These are phyloP conservation scores for Aspergillus brasiliensis DNA, from an alignment of 2,329 filamentous ascomycete species.

Conservation along the genomic window DNA sequence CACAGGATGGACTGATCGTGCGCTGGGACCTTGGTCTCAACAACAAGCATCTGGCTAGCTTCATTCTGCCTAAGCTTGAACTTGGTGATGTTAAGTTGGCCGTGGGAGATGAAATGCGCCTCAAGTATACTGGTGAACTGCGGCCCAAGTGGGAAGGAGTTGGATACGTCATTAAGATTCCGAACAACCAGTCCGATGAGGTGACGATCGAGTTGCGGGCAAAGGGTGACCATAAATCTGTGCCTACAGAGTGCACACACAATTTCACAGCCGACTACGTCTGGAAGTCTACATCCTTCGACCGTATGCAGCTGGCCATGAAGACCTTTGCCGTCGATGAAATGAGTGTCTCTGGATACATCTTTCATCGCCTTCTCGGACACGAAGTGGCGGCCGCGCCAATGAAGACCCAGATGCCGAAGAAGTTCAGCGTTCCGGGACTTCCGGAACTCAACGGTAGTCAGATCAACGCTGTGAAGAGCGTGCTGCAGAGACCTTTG, in stretches of 20 bases:
- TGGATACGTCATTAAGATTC: constrained; percentile 98
- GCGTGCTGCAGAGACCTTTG: constrained; percentile 87
- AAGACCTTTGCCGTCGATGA: constrained; percentile 98
- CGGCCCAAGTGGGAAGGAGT: constrained; percentile 94
- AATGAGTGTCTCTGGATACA: constrained; percentile 97
- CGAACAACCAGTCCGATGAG: constrained; percentile 98
- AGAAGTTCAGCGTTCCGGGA: constrained; percentile 94
- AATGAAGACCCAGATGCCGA: constrained; percentile 93
- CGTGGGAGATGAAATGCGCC: constrained; percentile 96
- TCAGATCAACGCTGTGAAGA: constrained; percentile 95
- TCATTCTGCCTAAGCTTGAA: constrained; percentile 94
- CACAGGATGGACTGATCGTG: constrained; percentile 90
- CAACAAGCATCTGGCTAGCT: constrained; percentile 95
- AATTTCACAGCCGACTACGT: constrained; percentile 99
- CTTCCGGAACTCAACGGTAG: constrained; percentile 93
- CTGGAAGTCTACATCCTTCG: constrained; percentile 99
- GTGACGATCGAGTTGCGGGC: constrained; percentile 93
- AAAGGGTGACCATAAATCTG: constrained; percentile 92
- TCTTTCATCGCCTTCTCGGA: constrained; percentile 94
- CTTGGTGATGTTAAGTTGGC: constrained; percentile 96
- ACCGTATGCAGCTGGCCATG: constrained; percentile 99
- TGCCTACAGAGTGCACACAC: constrained; percentile 93
- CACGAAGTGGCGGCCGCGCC: constrained; percentile 92
- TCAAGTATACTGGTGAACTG: constrained; percentile 94
- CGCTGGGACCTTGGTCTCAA: constrained; percentile 95